Evolutionary conservation across 805 yeast genomes (phyloP).

Genomic region (Debaryomyces hansenii): DNA sequence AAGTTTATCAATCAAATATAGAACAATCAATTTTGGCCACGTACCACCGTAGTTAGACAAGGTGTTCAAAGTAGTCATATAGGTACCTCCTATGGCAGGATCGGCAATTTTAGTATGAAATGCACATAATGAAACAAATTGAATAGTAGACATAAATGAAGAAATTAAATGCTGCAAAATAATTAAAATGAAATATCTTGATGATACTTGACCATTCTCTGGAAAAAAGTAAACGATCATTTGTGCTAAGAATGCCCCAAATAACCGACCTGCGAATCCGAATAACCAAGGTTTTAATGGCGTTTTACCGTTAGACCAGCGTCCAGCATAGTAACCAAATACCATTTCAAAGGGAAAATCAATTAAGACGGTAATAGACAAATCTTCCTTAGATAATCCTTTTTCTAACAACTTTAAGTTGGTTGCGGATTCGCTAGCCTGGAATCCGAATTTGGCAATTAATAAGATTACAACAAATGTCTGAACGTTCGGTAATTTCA

Average conservation of each 20-base stretch:
- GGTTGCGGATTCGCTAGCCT: slow-evolving; percentile 94
- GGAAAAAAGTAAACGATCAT: slow-evolving; percentile 75
- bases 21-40: slow-evolving; percentile 89
- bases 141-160: slow-evolving; percentile 91
- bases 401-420: slow-evolving; percentile 86
- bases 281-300: slow-evolving; percentile 87
- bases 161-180: slow-evolving; percentile 81
- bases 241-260: slow-evolving; percentile 77
- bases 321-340: slow-evolving; percentile 93
- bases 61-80: slow-evolving; percentile 94
- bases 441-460: slow-evolving; percentile 86
- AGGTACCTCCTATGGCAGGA: slow-evolving; percentile 94
- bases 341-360: slow-evolving; percentile 96
- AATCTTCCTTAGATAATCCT: slow-evolving; percentile 90
- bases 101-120: slow-evolving; percentile 96
- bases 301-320: slow-evolving; percentile 81
- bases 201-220: slow-evolving; percentile 43
- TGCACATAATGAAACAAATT: slow-evolving; percentile 90
- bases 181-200: slow-evolving; percentile 63
- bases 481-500: slow-evolving; percentile 69
- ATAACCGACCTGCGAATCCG: slow-evolving; percentile 80
- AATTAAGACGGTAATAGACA: slow-evolving; percentile 87
- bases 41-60: slow-evolving; percentile 93
- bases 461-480: slow-evolving; percentile 72
- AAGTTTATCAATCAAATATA: slow-evolving; percentile 76